A percentile compares a stretch with the other conserved stretches of the same genome.
Conservation (phyloP, 306 rosid genomes). For the Acacia confusa region DNA sequence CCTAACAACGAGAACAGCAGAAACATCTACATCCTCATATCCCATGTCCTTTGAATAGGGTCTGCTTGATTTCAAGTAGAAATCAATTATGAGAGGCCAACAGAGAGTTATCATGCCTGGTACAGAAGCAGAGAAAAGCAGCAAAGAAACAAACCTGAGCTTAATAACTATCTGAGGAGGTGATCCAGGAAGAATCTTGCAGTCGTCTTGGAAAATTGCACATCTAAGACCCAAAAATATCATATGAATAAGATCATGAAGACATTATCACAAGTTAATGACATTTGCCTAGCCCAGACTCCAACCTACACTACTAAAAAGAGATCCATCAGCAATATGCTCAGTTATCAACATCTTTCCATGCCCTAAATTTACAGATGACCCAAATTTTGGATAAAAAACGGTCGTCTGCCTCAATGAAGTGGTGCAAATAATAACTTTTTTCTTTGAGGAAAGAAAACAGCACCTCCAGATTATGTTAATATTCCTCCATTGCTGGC, state of each 20-base stretch:
- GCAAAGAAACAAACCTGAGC: conserved; percentile 54
- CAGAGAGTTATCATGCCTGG: not conserved
- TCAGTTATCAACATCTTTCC: not conserved
- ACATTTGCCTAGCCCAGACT: not conserved
- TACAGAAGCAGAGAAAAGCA: not conserved
- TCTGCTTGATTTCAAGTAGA: conserved; percentile 48
- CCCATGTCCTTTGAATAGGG: conserved; percentile 95
- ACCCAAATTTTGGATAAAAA: not conserved
- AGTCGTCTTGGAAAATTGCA: conserved; percentile 88
- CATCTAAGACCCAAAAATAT: conserved; percentile 41
- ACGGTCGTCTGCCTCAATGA: not conserved
- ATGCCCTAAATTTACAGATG: not conserved
- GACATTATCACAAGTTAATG: not conserved
- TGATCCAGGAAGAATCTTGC: conserved; percentile 55
- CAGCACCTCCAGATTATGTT: not conserved
- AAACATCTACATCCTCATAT: conserved; percentile 76
- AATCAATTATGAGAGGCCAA: conserved; percentile 16
- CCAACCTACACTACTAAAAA: not conserved
- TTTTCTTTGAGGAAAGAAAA: not conserved
- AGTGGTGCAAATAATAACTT: not conserved
- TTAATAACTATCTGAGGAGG: conserved; percentile 63
- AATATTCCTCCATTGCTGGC: not conserved
- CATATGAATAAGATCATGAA: not conserved
- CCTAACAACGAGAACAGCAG: conserved; percentile 78
- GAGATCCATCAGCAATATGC: not conserved